A percentile compares a stretch with the other conserved stretches of the same genome.
These are phyloP conservation scores for Cercospora nicotianae DNA, from an alignment of 2,329 filamentous ascomycete genomes.

Conservation along the genomic window DNA sequence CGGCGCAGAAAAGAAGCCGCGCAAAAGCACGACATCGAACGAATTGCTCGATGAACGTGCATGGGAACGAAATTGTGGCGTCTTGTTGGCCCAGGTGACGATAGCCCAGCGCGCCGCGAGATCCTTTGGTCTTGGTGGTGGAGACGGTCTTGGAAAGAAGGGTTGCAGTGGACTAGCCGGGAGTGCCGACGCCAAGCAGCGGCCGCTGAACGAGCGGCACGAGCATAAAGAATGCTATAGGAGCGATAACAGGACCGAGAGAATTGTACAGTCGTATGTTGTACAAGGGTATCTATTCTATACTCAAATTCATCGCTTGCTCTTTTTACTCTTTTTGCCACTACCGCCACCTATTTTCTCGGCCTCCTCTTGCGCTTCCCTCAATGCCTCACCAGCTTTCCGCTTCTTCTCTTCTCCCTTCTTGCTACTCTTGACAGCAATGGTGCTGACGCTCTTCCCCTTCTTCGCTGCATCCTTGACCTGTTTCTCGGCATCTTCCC, in stretches of 20 bases:
- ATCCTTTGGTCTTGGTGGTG: conserved; percentile 13
- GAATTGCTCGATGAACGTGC: background rate
- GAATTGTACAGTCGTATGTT: background rate
- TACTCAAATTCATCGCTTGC: conserved; percentile 10
- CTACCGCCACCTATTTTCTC: conserved; percentile 29
- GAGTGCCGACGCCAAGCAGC: background rate
- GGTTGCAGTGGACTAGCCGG: background rate
- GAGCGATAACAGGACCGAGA: background rate
- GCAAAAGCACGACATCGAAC: conserved; percentile 7
- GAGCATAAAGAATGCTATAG: background rate
- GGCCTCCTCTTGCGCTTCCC: conserved; percentile 40
- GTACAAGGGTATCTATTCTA: conserved; percentile 3
- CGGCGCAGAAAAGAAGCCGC: background rate
- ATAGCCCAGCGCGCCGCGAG: conserved; percentile 8
- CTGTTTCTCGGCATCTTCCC: conserved; percentile 70
- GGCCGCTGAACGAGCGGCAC: background rate
- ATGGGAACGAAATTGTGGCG: background rate
- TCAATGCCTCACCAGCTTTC: conserved; percentile 41
- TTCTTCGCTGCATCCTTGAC: conserved; percentile 55
- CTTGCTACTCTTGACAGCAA: conserved; percentile 61
- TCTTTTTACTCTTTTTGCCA: conserved; percentile 38
- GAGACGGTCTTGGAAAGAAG: conserved; percentile 9
- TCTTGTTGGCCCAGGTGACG: conserved; percentile 12
- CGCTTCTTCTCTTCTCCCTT: conserved; percentile 35
- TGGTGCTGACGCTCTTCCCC: conserved; percentile 57